A percentile compares a stretch with the other conserved stretches of the same genome.
phyloP scores from a whole-genome alignment of 192 early-diverging fungal genomes.

The Thamnidium elegans region DNA sequence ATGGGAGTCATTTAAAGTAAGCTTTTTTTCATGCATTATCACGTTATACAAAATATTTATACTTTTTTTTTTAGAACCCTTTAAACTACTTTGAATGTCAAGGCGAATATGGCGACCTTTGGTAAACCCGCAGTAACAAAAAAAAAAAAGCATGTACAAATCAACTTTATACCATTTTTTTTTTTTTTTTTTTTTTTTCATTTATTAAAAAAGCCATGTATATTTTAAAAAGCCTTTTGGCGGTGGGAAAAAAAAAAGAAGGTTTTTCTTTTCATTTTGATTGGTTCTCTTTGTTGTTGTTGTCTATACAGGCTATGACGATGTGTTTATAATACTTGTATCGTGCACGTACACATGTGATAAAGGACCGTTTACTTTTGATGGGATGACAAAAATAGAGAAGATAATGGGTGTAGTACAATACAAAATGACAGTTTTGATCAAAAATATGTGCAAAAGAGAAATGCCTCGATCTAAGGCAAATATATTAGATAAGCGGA shows the following conservation, averaged over 20 bases:
- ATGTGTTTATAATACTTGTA: too few relatives aligned
- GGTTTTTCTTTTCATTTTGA: neutral
- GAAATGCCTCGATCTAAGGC: too few relatives aligned
- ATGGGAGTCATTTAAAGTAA: constrained; percentile 5
- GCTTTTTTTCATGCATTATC: neutral
- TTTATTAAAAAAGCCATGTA: too few relatives aligned
- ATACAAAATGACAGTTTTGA: too few relatives aligned
- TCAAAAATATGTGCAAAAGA: too few relatives aligned
- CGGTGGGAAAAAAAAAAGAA: too few relatives aligned
- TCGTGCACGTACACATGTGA: neutral
- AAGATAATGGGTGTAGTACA: too few relatives aligned
- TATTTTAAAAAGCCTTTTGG: too few relatives aligned
- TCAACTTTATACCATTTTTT: neutral
- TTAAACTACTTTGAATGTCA: neutral
- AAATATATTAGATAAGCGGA: too few relatives aligned
- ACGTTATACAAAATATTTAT: constrained; percentile 7
- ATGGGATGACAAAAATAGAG: neutral
- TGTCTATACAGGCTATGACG: neutral
- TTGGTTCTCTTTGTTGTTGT: neutral
- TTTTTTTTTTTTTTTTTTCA: neutral
- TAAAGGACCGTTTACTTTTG: neutral
- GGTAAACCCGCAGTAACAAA: too few relatives aligned
- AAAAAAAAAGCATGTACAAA: neutral
- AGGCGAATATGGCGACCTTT: constrained; percentile 12
- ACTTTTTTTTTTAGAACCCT: neutral